phyloP scores from a whole-genome alignment of 768 basidiomycete species.

The Baorangia bicolor region DNA sequence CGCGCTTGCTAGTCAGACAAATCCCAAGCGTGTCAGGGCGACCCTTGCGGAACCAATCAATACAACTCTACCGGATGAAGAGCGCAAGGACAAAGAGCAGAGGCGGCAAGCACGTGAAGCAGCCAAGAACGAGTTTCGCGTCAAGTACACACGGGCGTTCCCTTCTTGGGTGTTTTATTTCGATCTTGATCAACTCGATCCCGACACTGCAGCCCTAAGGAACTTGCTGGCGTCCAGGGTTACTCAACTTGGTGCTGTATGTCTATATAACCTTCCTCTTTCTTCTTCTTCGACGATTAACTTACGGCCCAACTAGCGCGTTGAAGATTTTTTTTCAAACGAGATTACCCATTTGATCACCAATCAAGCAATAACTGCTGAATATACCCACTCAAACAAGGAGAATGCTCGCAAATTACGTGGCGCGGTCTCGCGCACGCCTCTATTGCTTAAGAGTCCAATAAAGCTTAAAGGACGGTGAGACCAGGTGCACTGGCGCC shows the following conservation, averaged over 20 bases:
- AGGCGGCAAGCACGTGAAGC: conserved; percentile 52
- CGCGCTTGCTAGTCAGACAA: conserved; percentile 15
- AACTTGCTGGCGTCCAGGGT: conserved; percentile 55
- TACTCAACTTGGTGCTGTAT: conserved; percentile 71
- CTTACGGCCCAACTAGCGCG: conserved; percentile 48
- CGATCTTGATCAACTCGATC: conserved; percentile 55
- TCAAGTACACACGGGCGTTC: conserved; percentile 85
- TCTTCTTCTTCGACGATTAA: conserved; percentile 1
- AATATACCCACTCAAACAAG: conserved; percentile 50
- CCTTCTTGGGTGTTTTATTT: conserved; percentile 85
- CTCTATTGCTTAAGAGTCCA: conserved; percentile 56
- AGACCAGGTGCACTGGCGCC: conserved; percentile 17
- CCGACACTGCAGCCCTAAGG: conserved; percentile 35
- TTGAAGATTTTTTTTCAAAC: conserved; percentile 87
- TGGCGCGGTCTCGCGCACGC: conserved; percentile 21
- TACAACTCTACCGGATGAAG: conserved; percentile 32
- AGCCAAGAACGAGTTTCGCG: conserved; percentile 68
- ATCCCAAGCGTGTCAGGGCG: conserved; percentile 47
- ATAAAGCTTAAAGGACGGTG: conserved; percentile 61
- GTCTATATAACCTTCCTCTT: conserved; percentile 31
- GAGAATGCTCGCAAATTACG: conserved; percentile 55
- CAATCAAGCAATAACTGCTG: conserved; percentile 43
- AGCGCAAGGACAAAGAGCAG: conserved; percentile 47
- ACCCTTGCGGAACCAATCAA: conserved; percentile 21
- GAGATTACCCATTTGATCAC: conserved; percentile 88